phyloP scores from a whole-genome alignment of 106 monocot species.

The Triglochin maritima region DNA sequence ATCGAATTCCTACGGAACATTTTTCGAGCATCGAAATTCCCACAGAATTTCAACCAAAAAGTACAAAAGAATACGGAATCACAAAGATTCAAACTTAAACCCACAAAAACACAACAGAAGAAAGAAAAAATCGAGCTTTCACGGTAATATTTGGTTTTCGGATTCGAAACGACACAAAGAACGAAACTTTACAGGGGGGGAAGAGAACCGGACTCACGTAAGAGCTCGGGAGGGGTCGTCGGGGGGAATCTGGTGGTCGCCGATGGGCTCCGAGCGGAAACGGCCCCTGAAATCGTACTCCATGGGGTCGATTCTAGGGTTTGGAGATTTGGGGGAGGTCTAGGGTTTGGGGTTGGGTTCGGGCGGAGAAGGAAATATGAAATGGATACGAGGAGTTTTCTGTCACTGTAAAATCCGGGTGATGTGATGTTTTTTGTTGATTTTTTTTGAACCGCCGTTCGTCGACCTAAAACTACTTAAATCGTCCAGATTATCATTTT shows the following conservation, averaged over 20 bases:
- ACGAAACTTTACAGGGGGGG: not conserved
- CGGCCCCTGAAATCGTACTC: not conserved
- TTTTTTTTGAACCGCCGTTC: too few relatives aligned
- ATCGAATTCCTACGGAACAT: too few relatives aligned
- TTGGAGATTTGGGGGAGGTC: not conserved
- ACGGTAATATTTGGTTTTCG: too few relatives aligned
- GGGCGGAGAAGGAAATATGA: not conserved
- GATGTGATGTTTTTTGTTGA: too few relatives aligned
- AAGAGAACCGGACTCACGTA: not conserved
- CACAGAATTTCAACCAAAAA: not conserved
- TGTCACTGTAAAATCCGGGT: too few relatives aligned
- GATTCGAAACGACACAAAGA: not conserved
- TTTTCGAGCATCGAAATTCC: not conserved
- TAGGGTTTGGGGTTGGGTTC: not conserved
- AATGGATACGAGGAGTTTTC: too few relatives aligned
- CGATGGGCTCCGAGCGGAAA: not conserved
- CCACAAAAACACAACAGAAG: not conserved
- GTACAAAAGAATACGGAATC: not conserved
- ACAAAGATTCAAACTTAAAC: not conserved
- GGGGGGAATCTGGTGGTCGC: not conserved
- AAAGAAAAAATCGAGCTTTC: too few relatives aligned
- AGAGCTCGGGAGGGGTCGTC: conserved; percentile 6
- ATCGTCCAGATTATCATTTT: too few relatives aligned
- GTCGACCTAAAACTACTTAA: too few relatives aligned
- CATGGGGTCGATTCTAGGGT: not conserved